Base-by-base conservation (phyloP, 495 filamentous ascomycete species). In the Penicillium dipodomyicola region DNA sequence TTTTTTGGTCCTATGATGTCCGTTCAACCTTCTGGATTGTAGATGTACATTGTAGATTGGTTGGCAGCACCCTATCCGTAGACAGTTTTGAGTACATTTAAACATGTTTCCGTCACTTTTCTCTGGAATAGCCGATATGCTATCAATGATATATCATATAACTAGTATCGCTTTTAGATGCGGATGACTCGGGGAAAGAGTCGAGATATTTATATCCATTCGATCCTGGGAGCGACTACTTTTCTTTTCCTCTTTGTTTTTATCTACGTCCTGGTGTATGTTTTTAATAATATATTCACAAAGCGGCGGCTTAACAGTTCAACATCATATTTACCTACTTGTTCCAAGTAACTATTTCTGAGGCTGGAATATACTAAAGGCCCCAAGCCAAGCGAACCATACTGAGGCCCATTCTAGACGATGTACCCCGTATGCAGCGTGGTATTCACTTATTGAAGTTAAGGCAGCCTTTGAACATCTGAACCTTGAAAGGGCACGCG, bases 1-100 rank as follows among this genome's bases (percentile, higher is more conserved):
- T 41, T 47, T 61, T 61, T 63, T 40, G 35, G 23, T 30, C 19
- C 19, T n/a, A 14, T 30, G n/a, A 20, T 44, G 0, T 42, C 23
- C 7, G 12, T 40, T 52, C 4, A 9, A 30, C 20, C 15, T 42
- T 14, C 5, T 19, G 1, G 19, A n/a, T 43, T 30, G 50, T 52
- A 39, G 30, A 35, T 39, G 35, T 39, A 39, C 15, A 39, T 39
- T 39, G 35, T 39, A 39, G n/a, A 8, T 39, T 39, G 10, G 33
- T 5, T 37, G 14, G 33, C 33, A 37, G 33, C 5, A 39, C 7
- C 35, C 35, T 17, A 2, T n/a, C 35, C 2, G 15, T 39, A 9
- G 35, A 17, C 35, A 7, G n/a, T 17, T 39, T 8, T n/a, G 9
- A 17, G 8, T 39, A 8, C n/a, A 37, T 12, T n/a, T 9, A 4